Base-by-base conservation (phyloP, 257 asterid genomes). In the Coffea canephora region DNA sequence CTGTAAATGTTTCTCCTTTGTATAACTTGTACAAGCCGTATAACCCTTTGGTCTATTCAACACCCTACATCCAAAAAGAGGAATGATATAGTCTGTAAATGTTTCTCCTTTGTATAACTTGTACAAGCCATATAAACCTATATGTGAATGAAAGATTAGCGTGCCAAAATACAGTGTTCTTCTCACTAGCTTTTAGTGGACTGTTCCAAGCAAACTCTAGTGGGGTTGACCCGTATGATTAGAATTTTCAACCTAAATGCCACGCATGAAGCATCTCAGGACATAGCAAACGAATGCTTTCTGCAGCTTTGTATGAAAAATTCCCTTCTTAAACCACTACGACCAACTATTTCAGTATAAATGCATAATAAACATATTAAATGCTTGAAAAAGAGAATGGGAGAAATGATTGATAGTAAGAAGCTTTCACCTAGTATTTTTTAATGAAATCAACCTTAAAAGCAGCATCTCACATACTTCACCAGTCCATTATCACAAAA, bases 361-460 rank as follows among this genome's bases (percentile, higher is more conserved):
- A 59, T 31, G 12, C 18, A 79, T 59, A 3, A 18, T 34, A 67
- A 77, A 19, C 16, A 23, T 5, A 34, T 31, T 50, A 68, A 23
- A 14, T 11, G 23, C 62, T 55, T 54, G 50, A 81, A n/a, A 73
- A 59, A 67, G 71, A 34, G 46, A 64, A 76, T 36, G 69, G 74
- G 49, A 78, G 21, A 82, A 76, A 69, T 55, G 68, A 66, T 39
- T 76, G 67, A 64, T 15, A 12, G 43, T 39, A 55, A 55, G 34
- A 74, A 50, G 46, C 18, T 59, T 34, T 80, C 61, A 68, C 12
- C 45, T 14, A 6, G 57, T 27, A 81, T 81, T 23, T 18, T 31
- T 16, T 31, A 19, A 31, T 15, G 13, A 52, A 74, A 55, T n/a
- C 34, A 39, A 50, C 10, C 49, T 64, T 9, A 31, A 21, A 34